phyloP scores from a whole-genome alignment of 2,329 filamentous ascomycete genomes.

The Aspergillus texensis region DNA sequence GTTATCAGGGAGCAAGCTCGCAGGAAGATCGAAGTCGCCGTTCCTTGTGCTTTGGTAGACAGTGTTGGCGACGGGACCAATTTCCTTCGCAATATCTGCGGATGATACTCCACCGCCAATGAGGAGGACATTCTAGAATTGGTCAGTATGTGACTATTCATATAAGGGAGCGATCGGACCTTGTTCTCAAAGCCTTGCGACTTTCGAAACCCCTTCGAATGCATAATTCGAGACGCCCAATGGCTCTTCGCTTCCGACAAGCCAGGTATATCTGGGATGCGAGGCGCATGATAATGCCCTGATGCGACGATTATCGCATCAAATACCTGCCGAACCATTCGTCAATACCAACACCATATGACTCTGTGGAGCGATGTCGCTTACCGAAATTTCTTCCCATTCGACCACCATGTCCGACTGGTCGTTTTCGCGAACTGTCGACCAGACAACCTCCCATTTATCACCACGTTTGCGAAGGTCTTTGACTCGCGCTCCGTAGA shows the following conservation, averaged over 20 bases:
- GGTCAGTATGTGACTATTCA: neutral
- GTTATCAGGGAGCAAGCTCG: slow-evolving; percentile 56
- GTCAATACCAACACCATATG: neutral
- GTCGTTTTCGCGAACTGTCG: slow-evolving; percentile 39
- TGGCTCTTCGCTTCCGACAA: slow-evolving; percentile 49
- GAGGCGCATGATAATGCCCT: slow-evolving; percentile 57
- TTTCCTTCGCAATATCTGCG: slow-evolving; percentile 57
- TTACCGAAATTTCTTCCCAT: slow-evolving; percentile 15
- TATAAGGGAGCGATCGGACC: slow-evolving; percentile 36
- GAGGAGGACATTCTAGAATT: slow-evolving; percentile 54
- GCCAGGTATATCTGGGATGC: slow-evolving; percentile 54
- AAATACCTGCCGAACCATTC: slow-evolving; percentile 34
- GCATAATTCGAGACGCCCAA: slow-evolving; percentile 50
- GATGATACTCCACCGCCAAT: slow-evolving; percentile 61
- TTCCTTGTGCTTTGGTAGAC: slow-evolving; percentile 62
- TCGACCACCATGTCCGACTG: slow-evolving; percentile 7
- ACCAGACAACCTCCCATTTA: slow-evolving; percentile 57
- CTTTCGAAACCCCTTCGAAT: slow-evolving; percentile 56
- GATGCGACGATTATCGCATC: slow-evolving; percentile 57
- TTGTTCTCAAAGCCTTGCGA: slow-evolving; percentile 56
- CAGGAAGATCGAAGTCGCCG: slow-evolving; percentile 62
- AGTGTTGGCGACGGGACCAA: slow-evolving; percentile 47
- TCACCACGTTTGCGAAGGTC: slow-evolving; percentile 49
- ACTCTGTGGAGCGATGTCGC: neutral
- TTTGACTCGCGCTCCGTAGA: slow-evolving; percentile 64